Base-by-base conservation (phyloP, 305 asterid species). In the Ilex paraguariensis region DNA sequence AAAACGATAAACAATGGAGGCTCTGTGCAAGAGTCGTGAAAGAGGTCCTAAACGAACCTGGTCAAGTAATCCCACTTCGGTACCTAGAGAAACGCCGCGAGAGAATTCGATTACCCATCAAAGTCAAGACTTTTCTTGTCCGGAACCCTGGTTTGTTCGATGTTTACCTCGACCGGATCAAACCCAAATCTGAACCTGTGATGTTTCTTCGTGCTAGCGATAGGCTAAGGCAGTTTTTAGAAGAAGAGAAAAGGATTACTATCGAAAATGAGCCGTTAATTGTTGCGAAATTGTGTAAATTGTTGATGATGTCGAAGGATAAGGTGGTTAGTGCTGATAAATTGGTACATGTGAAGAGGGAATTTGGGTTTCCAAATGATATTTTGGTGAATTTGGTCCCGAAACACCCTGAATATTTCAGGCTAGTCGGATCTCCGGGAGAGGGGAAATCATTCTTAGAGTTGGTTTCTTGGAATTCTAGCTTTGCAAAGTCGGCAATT, bases 31-130 rank as follows among this genome's bases (percentile, higher is more conserved):
- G 87, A 53, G 87, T 90, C 32, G 95, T 87, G 61, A 79, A 82
- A 49, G 99, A 87, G 77, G 95, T 93, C 21, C 49, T 90, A 31
- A 93, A 93, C 74, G 97, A 93, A 67, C 99, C 99, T 46, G 95
- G 95, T 45, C 92, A 82, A 76, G 95, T 77, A n/a, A 90, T 93
- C 63, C 69, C 91, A 3, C 85, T 86, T 55, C 82, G 79, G 7
- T 90, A 87, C 78, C 65, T 90, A n/a, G 85, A 79, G 15, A 90
- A 81, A 60, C 97, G 97, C 58, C 95, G 97, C 40, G 83, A 84
- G 73, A 82, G 91, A 64, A 87, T 87, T 48, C 80, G 86, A 4
- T 72, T 86, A 31, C 85, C 75, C 28, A 56, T 84, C 14, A 72
- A 66, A 42, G 52, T 84, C 48, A 60, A 66, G 46, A 71, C 82